These are phyloP conservation scores for Rasamsonia emersonii DNA, from an alignment of 2,329 filamentous ascomycete species.

Conservation along the genomic window DNA sequence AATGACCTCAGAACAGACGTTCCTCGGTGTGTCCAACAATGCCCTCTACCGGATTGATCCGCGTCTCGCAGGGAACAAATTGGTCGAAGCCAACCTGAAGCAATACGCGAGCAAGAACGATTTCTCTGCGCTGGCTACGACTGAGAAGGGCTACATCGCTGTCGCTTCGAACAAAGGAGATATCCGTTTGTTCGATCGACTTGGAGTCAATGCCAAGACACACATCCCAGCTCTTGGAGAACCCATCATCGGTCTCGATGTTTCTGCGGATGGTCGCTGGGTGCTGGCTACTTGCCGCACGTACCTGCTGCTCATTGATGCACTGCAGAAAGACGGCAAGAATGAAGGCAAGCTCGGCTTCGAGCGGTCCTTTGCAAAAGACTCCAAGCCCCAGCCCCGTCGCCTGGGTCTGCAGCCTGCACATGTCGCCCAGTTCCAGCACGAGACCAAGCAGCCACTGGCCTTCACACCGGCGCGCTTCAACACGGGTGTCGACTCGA, in stretches of 20 bases:
- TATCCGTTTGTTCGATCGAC: slow-evolving; percentile 88
- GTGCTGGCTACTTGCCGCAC: slow-evolving; percentile 88
- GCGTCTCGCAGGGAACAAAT: slow-evolving; percentile 78
- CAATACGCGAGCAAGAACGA: slow-evolving; percentile 96
- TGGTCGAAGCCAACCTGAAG: slow-evolving; percentile 87
- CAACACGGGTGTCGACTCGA: slow-evolving; percentile 72
- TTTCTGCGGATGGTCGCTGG: slow-evolving; percentile 93
- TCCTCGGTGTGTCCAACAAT: slow-evolving; percentile 86
- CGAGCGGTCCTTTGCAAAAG: slow-evolving; percentile 84
- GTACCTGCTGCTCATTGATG: slow-evolving; percentile 88
- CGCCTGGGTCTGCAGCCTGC: slow-evolving; percentile 81
- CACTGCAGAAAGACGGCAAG: slow-evolving; percentile 84
- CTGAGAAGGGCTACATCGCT: slow-evolving; percentile 92
- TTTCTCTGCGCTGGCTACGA: slow-evolving; percentile 89
- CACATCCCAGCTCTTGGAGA: slow-evolving; percentile 93
- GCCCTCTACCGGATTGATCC: slow-evolving; percentile 91
- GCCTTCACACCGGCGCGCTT: slow-evolving; percentile 88
- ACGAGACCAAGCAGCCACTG: slow-evolving; percentile 82
- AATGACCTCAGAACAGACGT: slow-evolving; percentile 91
- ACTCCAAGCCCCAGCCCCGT: slow-evolving; percentile 85
- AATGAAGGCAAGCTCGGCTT: slow-evolving; percentile 98
- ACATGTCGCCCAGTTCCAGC: slow-evolving; percentile 94
- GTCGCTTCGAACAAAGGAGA: slow-evolving; percentile 98
- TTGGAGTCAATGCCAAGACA: slow-evolving; percentile 96
- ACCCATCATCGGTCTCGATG: slow-evolving; percentile 87